phyloP scores from a whole-genome alignment of 1,284 basidiomycete genomes.

The Sanghuangporus sanghuang region DNA sequence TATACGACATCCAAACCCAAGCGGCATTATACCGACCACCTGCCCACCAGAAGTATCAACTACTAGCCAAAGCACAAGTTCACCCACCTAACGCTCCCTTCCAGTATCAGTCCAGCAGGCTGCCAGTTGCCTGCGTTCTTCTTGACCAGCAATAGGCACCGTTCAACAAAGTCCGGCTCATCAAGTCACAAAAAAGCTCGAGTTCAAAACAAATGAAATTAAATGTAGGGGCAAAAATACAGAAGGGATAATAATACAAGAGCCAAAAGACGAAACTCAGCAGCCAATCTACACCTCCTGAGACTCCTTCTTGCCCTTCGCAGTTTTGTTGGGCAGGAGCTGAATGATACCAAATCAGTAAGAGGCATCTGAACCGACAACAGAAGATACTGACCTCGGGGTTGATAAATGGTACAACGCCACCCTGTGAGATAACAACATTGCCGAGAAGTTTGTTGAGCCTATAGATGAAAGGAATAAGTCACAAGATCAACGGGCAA shows the following conservation, averaged over 20 bases:
- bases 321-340: conserved; percentile 51
- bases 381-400: conserved; percentile 31
- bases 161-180: no score
- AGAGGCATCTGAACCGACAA: not conserved
- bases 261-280: conserved; percentile 20
- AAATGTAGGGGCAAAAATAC: conserved; percentile 9
- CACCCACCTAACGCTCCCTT: no score
- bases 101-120: no score
- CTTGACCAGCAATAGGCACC: no score
- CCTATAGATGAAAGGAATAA: conserved; percentile 24
- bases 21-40: no score
- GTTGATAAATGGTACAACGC: conserved; percentile 70
- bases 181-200: not conserved
- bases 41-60: no score
- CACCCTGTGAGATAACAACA: conserved; percentile 85
- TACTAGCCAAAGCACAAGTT: no score
- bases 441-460: conserved; percentile 71
- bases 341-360: conserved; percentile 24
- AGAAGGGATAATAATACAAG: conserved; percentile 13
- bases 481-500: not conserved
- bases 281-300: conserved; percentile 19
- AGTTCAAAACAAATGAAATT: not conserved
- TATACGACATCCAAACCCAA: no score
- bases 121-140: no score
- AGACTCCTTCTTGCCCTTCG: conserved; percentile 21